phyloP scores from a whole-genome alignment of 495 filamentous ascomycete species.

The Daldinia grandis region DNA sequence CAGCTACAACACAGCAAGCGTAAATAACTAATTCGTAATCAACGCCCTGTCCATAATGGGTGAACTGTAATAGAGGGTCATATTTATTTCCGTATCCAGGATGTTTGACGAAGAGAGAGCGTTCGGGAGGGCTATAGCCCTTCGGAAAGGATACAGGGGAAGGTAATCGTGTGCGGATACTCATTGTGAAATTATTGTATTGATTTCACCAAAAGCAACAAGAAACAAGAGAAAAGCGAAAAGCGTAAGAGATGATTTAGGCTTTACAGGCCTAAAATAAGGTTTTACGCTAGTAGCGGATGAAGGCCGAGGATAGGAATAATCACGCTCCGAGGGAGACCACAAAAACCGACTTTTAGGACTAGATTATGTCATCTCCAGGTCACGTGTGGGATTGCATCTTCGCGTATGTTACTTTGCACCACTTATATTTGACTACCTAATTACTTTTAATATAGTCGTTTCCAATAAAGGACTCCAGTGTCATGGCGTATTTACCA shows the following conservation, averaged over 20 bases:
- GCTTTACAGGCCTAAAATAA: too few relatives aligned
- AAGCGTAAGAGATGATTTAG: too few relatives aligned
- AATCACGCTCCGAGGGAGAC: too few relatives aligned
- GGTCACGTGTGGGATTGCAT: background rate
- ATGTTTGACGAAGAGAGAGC: background rate
- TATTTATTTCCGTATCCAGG: background rate
- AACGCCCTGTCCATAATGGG: background rate
- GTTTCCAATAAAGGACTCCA: background rate
- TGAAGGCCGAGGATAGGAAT: too few relatives aligned
- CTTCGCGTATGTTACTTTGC: background rate
- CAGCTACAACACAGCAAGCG: slow-evolving; percentile 14
- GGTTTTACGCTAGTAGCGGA: too few relatives aligned
- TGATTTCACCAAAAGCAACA: too few relatives aligned
- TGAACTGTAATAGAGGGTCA: background rate
- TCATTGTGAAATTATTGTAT: background rate
- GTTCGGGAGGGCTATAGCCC: background rate
- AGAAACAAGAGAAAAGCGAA: too few relatives aligned
- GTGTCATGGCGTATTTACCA: background rate
- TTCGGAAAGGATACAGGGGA: background rate
- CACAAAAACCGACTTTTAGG: too few relatives aligned
- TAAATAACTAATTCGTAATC: slow-evolving; percentile 15
- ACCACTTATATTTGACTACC: background rate
- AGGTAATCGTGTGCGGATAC: background rate
- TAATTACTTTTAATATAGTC: background rate
- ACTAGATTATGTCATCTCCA: too few relatives aligned